Base-by-base conservation (phyloP, 2,329 filamentous ascomycete genomes). In the Fusarium staphyleae region DNA sequence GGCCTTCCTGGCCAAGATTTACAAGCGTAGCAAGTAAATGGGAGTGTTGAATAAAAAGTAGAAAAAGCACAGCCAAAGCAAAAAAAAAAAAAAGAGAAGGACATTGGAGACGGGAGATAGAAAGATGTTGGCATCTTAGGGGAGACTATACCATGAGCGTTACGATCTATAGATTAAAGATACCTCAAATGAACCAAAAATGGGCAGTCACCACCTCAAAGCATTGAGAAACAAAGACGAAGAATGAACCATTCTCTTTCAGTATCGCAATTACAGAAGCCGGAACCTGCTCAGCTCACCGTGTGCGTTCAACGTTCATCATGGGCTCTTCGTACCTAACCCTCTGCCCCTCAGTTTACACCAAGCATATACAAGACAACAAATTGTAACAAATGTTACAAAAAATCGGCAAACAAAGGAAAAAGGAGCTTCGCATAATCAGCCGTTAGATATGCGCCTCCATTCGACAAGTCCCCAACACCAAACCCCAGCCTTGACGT, bases 1-100 rank as follows among this genome's bases (percentile, higher is more conserved):
- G 68, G 83, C 85, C 36, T 99, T 98, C 82, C 80, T 99, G 62
- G 81, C 82, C 75, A 99, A 99, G 85, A 98, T 99, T 72, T 98
- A 98, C 85, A 96, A 96, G 87, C 85, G 95, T 72, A 95, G 86
- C 84, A 98, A 96, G 79, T 98, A 90, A 75, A 61, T 10, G 13
- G 29, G 32, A 24, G 12, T 13, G 13, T 39, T 13, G 9, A 39
- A 28, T 19, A 15, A 34, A 39, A 37, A 9, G 10, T 7, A 36
- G 16, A 41, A 49, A 48, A 14, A 30, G 45, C 18, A 48, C n/a
- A 30, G 45, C 18, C 49, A 34, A 24, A 48, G 36, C 43, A 53
- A 46, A 39, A 40, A 54, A 48, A 43, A 39, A 55, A 48, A 42
- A 19, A 40, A 12, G 37, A 42, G 28, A 32, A 24, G 24, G 40